These are phyloP conservation scores for Citrullus mucosospermus DNA, from an alignment of 306 rosid species.

Conservation along the genomic window DNA sequence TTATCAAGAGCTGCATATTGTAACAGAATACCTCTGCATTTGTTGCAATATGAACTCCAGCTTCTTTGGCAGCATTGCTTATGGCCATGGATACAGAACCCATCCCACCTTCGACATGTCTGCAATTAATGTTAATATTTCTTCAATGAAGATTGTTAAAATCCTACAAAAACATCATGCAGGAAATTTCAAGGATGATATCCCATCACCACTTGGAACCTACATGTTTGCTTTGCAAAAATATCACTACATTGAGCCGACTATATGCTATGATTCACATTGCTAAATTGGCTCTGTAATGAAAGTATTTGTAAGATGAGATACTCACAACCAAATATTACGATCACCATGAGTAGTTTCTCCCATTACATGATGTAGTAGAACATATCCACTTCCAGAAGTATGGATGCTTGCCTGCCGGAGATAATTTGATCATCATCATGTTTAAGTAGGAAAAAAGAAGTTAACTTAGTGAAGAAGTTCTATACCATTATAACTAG, in stretches of 20 bases:
- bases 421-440: neutral
- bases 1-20: neutral
- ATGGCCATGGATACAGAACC: slow-evolving; percentile 71
- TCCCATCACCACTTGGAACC: neutral
- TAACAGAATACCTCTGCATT: slow-evolving; percentile 39
- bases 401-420: slow-evolving; percentile 48
- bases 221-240: neutral
- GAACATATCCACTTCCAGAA: slow-evolving; percentile 73
- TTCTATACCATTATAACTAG: neutral
- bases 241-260: neutral
- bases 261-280: neutral
- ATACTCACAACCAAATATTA: slow-evolving; percentile 78
- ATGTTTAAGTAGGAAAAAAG: neutral
- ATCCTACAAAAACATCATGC: neutral
- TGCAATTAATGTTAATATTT: slow-evolving; percentile 12
- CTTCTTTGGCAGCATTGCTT: slow-evolving; percentile 51
- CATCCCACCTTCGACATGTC: slow-evolving; percentile 89
- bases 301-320: slow-evolving; percentile 18
- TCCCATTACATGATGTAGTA: slow-evolving; percentile 79
- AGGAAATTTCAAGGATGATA: neutral
- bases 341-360: slow-evolving; percentile 54
- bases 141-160: neutral
- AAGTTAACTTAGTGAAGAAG: neutral
- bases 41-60: slow-evolving; percentile 56
- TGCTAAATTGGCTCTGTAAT: neutral